These are phyloP conservation scores for Candida ficus DNA, from an alignment of 805 yeast genomes.

Conservation along the genomic window DNA sequence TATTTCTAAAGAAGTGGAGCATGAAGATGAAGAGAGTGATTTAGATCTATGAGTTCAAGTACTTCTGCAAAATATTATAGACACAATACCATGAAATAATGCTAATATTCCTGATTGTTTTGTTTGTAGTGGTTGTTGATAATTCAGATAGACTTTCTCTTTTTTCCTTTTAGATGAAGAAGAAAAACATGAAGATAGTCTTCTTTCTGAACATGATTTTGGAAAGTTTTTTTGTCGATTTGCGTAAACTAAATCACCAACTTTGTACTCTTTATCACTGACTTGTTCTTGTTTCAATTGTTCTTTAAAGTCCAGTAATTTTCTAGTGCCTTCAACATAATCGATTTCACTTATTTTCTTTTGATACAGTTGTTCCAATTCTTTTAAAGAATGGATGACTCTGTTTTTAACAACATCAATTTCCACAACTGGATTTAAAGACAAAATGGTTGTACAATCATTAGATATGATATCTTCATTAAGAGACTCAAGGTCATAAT, in stretches of 20 bases:
- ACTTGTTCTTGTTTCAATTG: background rate
- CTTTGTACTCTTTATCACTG: background rate
- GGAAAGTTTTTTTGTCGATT: conserved; percentile 9
- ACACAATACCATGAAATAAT: background rate
- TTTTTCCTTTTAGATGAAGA: background rate
- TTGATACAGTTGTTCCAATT: background rate
- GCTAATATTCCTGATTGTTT: background rate
- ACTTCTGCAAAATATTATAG: conserved; percentile 4
- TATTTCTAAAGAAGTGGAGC: conserved; percentile 10
- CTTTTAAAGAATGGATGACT: background rate
- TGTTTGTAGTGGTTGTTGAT: background rate
- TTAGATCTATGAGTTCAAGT: conserved; percentile 23
- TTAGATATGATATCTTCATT: too few relatives aligned
- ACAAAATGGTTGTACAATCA: background rate
- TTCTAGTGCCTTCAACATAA: background rate
- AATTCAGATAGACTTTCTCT: background rate
- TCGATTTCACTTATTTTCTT: background rate
- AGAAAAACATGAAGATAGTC: too few relatives aligned
- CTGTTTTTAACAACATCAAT: background rate
- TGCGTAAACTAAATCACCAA: conserved; percentile 9
- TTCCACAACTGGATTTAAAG: background rate
- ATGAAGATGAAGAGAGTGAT: conserved; percentile 33
- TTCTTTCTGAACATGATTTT: background rate
- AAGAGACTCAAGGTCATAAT: too few relatives aligned
- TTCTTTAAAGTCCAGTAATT: background rate